These are phyloP conservation scores for Pichia sp. DNA, from an alignment of 1,139 yeast species.

Conservation along the genomic window DNA sequence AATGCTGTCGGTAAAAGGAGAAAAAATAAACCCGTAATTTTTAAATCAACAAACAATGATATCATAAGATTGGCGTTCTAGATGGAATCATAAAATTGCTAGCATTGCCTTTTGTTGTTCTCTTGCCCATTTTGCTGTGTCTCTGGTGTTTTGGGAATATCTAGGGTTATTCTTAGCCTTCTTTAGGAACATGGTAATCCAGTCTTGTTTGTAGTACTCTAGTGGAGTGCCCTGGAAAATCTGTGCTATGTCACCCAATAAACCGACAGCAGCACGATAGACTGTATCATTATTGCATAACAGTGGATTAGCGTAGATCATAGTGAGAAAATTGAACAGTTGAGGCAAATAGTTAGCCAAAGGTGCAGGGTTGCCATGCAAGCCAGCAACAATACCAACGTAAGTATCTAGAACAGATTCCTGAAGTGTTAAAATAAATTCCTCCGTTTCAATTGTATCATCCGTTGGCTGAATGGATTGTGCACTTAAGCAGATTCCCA, in stretches of 20 bases:
- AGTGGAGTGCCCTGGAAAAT: conserved; percentile 70
- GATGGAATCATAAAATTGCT: conserved; percentile 17
- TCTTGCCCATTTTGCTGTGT: conserved; percentile 95
- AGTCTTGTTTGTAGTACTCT: conserved; percentile 60
- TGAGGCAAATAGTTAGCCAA: conserved; percentile 63
- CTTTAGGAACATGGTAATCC: conserved; percentile 78
- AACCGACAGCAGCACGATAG: conserved; percentile 73
- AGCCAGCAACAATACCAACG: conserved; percentile 90
- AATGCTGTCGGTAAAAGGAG: background rate
- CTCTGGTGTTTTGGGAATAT: conserved; percentile 66
- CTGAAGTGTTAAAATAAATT: conserved; percentile 66
- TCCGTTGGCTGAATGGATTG: conserved; percentile 54
- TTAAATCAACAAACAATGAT: background rate
- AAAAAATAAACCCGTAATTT: background rate
- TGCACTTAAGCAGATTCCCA: conserved; percentile 64
- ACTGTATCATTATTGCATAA: conserved; percentile 38
- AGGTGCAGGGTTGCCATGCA: conserved; percentile 63
- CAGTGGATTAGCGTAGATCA: conserved; percentile 56
- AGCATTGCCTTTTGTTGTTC: conserved; percentile 69
- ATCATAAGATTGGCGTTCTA: background rate
- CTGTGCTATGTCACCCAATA: conserved; percentile 87
- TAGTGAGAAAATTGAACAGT: conserved; percentile 65
- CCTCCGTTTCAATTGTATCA: conserved; percentile 67
- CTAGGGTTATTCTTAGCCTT: conserved; percentile 61
- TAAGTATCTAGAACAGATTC: conserved; percentile 92